Percentiles rank a stretch among this genome's conserved stretches.
Evolutionary conservation across 2,329 filamentous ascomycete genomes (phyloP).

Genomic region (Epichloe gansuensis): DNA sequence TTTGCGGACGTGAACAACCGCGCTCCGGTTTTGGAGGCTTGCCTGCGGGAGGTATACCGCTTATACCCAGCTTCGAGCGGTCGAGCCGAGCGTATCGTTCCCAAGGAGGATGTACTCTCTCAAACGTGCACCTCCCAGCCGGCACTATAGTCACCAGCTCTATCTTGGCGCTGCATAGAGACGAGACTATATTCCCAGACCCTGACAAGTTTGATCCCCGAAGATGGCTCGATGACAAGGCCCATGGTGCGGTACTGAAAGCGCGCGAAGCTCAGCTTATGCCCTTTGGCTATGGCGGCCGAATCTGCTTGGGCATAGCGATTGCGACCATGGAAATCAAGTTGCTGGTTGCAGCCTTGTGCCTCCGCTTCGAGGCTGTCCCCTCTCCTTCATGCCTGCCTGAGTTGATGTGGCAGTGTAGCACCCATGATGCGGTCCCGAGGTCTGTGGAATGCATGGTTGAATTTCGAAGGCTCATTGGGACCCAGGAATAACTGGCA

Average conservation of each 20-base stretch:
- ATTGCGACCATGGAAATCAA: constrained; percentile 6
- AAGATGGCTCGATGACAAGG: constrained; percentile 5
- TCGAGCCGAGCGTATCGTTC: constrained; percentile 6
- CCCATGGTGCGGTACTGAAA: background rate
- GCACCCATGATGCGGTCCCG: constrained; percentile 7
- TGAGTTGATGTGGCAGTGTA: constrained; percentile 6
- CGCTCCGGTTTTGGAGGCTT: constrained; percentile 4
- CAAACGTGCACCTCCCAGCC: background rate
- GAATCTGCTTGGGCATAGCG: constrained; percentile 6
- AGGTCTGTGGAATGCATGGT: background rate
- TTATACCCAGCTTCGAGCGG: constrained; percentile 7
- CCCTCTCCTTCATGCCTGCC: background rate
- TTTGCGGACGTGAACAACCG: constrained; percentile 2
- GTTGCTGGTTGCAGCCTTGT: constrained; percentile 1
- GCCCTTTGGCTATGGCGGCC: constrained; percentile 5
- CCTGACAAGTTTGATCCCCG: background rate
- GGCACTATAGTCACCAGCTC: constrained; percentile 3
- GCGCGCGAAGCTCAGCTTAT: constrained; percentile 4
- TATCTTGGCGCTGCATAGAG: constrained; percentile 2
- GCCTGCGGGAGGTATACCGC: constrained; percentile 6
- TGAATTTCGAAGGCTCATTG: background rate
- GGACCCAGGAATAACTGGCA: background rate
- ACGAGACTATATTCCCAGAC: constrained; percentile 5
- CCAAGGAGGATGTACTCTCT: constrained; percentile 1
- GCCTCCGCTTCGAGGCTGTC: background rate